phyloP scores from a whole-genome alignment of 257 asterid genomes.

The Hygrophila difformis region DNA sequence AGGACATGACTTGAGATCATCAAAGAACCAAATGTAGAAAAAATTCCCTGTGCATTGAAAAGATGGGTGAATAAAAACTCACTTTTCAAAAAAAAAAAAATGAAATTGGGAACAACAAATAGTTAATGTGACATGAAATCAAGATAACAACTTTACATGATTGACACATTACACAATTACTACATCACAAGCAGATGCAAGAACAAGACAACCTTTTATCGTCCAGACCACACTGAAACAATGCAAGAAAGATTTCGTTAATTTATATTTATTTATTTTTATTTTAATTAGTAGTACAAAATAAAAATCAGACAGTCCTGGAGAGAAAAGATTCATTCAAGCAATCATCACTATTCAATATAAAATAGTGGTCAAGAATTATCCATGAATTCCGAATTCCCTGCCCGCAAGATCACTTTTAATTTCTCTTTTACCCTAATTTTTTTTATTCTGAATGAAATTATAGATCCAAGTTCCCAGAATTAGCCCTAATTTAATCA shows the following conservation, averaged over 20 bases:
- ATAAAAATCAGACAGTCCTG: conserved; percentile 13
- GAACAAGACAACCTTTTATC: too few species aligned
- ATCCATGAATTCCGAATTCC: not conserved
- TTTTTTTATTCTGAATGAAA: not conserved
- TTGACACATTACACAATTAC: conserved; percentile 10
- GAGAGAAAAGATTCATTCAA: not conserved
- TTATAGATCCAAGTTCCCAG: conserved; percentile 9
- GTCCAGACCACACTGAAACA: too few species aligned
- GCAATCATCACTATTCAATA: not conserved
- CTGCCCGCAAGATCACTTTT: not conserved
- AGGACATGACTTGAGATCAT: conserved; percentile 47
- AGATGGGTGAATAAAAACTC: conserved; percentile 22
- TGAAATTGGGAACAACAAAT: not conserved
- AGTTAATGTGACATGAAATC: conserved; percentile 39
- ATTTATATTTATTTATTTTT: too few species aligned
- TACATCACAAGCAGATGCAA: conserved; percentile 1
- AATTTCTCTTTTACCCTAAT: not conserved
- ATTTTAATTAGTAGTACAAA: conserved; percentile 11
- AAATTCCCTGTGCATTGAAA: conserved; percentile 13
- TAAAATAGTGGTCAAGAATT: conserved; percentile 1
- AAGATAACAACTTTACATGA: conserved; percentile 18
- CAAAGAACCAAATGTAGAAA: conserved; percentile 41
- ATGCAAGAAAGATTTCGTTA: too few species aligned
- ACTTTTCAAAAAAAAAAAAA: conserved; percentile 29
- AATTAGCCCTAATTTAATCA: not conserved